Evolutionary conservation across 768 basidiomycete genomes (phyloP), one percentile per base, ranked within the genome.

Genomic region (Flagelloscypha sp.): DNA sequence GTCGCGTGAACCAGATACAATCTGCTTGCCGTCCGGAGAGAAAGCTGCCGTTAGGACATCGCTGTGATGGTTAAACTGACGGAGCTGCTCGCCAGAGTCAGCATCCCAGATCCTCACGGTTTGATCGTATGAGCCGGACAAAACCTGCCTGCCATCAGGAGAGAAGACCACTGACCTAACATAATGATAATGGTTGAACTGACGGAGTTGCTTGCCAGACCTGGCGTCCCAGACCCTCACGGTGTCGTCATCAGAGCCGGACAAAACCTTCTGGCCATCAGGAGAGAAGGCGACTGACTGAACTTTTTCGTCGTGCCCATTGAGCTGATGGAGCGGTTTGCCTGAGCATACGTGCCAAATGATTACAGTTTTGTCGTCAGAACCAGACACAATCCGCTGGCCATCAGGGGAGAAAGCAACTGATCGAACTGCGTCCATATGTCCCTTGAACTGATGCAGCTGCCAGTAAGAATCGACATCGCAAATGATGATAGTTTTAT

Each of bases 101-200:
- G 73, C 66, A 43, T 78, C 75, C 76, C 76, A 79, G 9, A 79
- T 68, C 30, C 76, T 66, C 35, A 79, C 72, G 42, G 75, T 60
- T 7, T 71, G 72, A 47, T 71, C 87, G 3, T 89, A 88, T 0
- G 86, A 90, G 12, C 90, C 92, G 3, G 87, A 90, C 7, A 92
- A 85, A 45, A 94, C 81, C 46, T 70, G 79, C 56, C 86, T 89
- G 18, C 93, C 89, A 57, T 98, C 92, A 10, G 88, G 85, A 34
- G 89, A 94, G 62, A 95, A 94, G 40, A 84, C 74, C 18, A 95
- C 90, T 50, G 90, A 95, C 48, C 93, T 87, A 40, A 71, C 67
- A n/a, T 76, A 70, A 23, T 73, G 69, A 47, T 75, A 72, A 43
- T 48, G 45, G 31, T 59, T 45, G 61, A 66, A 36, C 80, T 78